Evolutionary conservation across 192 early-diverging fungal species (phyloP).

Genomic region (Umbelopsis sp.): DNA sequence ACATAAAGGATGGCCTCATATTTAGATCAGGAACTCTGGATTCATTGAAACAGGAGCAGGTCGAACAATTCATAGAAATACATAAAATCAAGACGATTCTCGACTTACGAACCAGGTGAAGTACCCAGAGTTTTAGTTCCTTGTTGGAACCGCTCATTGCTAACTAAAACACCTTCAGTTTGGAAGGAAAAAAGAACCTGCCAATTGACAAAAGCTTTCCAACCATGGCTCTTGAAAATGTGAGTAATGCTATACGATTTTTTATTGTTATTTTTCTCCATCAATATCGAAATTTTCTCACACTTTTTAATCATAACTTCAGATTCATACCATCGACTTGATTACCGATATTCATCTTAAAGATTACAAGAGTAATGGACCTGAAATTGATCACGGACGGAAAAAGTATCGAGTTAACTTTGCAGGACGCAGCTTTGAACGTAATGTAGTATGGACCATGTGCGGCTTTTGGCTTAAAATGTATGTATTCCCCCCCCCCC

Average conservation of each 20-base stretch:
- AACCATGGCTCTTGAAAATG: constrained; percentile 20
- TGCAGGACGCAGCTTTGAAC: constrained; percentile 19
- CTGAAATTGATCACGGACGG: constrained; percentile 3
- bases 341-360: not conserved
- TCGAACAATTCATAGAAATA: not conserved
- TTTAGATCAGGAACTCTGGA: constrained; percentile 20
- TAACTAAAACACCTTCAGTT: not conserved
- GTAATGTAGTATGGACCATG: constrained; percentile 12
- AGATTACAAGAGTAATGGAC: not conserved
- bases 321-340: not conserved
- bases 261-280: not conserved
- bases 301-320: too few species aligned
- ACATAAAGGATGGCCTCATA: not conserved
- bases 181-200: constrained; percentile 16
- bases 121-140: not conserved
- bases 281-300: not conserved
- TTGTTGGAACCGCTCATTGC: not conserved
- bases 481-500: too few species aligned
- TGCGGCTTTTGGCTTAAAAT: constrained; percentile 15
- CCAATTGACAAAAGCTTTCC: constrained; percentile 31
- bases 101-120: constrained; percentile 24
- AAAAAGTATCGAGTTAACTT: constrained; percentile 33
- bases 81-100: constrained; percentile 26
- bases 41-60: not conserved
- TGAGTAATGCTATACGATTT: not conserved